Base-by-base conservation (phyloP, 768 basidiomycete species). In the Lactarius deliciosus region DNA sequence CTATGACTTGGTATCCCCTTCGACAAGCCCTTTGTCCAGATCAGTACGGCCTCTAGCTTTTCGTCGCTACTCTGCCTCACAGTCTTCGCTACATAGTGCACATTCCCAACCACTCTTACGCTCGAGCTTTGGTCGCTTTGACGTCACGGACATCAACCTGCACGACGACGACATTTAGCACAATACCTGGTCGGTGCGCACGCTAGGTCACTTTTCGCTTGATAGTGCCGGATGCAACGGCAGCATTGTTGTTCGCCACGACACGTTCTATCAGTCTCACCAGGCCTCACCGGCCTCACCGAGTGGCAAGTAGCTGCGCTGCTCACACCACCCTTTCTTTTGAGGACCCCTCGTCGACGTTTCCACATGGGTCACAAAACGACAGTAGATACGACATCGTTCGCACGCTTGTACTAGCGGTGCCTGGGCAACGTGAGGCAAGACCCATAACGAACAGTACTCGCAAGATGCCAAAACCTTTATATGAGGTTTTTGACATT, bases 11-110 rank as follows among this genome's bases (percentile, higher is more conserved):
- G 86, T 66, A 87, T 94, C 75, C 78, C 80, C 9, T 92, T 92
- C 71, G 74, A 73, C n/a, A 76, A 82, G 15, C 66, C 84, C 41
- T 75, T 68, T 0, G n/a, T 28, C 1, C 77, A 74, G 9, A 79
- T 89, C 68, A 81, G 82, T 0, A 54, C 78, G 36, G 84, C 87
- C 0, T 92, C 82, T 79, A 92, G 92, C 76, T 90, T 91, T 69
- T 78, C 84, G 1, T 77, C 87, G 0, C 81, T 84, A n/a, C 91
- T 93, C 76, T 86, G 85, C 70, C 81, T 78, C 90, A 85, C 72
- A 86, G 89, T 0, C 85, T 89, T 7, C 83, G 83, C 65, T 84
- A 77, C 72, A 81, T 83, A 0, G 88, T 91, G 5, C 73, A 78
- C 9, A 78, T 87, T 77, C 75, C 92, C 64, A 78, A 81, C 15